Evolutionary conservation across 139 green algal species (phyloP), one percentile per base, ranked within the genome.

Genomic region (Tetradesmus lagerheimii): DNA sequence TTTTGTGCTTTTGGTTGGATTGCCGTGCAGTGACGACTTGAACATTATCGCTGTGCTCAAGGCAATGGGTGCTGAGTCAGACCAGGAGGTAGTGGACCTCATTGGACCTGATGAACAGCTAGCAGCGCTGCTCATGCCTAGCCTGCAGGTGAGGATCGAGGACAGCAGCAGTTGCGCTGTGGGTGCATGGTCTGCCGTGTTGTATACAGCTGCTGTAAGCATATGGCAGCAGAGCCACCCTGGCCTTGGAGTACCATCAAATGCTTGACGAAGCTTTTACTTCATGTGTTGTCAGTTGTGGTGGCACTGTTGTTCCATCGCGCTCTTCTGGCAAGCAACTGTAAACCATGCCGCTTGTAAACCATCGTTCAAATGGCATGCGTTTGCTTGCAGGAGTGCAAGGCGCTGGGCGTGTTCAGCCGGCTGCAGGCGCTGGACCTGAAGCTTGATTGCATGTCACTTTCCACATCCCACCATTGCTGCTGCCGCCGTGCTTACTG

Each of bases 1-100:
- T 47, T 1, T 27, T 80, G 34, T n/a, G 9, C 34, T 43, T 1
- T 37, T n/a, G n/a, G n/a, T 29, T 25, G 27, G 14, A 66, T 5
- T 43, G 14, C 34, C 31, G 20, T 41, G 0, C 89, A 97, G 94
- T 79, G 95, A 98, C 83, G 97, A 99, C 85, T 91, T 99, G 16
- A 97, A 98, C 90, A 95, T 99, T 29, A 91, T 97, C 41, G 91
- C 97, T 0, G 98, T 98, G 57, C 92, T 99, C 80, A 98, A 97
- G 88, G 98, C 98, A 0, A 99, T 99, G 98, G 98, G 98, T 1
- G 92, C 97, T 47, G 96, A 99, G 93, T 97, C 92, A 75, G 98
- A 99, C 90, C 97, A 99, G 92, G 98, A 99, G 94, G 91, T 98
- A 31, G 93, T 99, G 64, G 89, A 75, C 5, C 64, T 96, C 83